Evolutionary conservation across 768 basidiomycete species (phyloP), one percentile per base, ranked within the genome.

Genomic region (Glaciozyma antarctica): DNA sequence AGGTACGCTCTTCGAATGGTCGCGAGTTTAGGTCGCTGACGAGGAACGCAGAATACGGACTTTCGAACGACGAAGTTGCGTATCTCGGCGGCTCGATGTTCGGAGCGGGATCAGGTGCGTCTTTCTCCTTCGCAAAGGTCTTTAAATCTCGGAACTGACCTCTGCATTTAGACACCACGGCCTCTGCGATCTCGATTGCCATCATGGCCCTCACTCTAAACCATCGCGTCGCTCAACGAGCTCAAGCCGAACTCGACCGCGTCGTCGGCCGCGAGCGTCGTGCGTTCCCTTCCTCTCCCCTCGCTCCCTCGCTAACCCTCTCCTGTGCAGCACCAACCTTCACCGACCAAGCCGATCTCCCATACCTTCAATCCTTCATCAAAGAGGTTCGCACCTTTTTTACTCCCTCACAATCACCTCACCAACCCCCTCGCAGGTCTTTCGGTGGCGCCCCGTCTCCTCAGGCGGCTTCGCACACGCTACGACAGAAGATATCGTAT

Each of bases 301-400:
- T 26, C 22, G 12, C 21, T 21, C 21, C n/a, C 24, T 51, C 49
- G 49, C 22, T 22, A 5, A 47, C 49, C 22, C 24, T 5, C 22
- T 30, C 52, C 28, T n/a, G 3, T 28, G 26, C 52, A 53, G 52
- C 60, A 3, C 67, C 67, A 44, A 47, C 34, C 28, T 61, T 69
- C 30, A 49, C 12, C 6, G 67, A 69, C 52, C 54, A 62, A 43
- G 32, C 61, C 26, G 56, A 61, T 12, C 61, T 69, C 2, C 63
- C 61, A 2, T 64, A 58, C 26, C 53, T 60, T 21, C 22, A 26
- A n/a, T 63, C 67, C 9, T 52, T 69, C 7, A 45, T 62, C 6
- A 47, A 51, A 7, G 67, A 69, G 53, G 52, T 53, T 2, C 7
- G 52, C 2, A 2, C 12, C 9, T 21, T 28, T 3, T 21, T 49